These are phyloP conservation scores for Sporothrix pseudoabietina DNA, from an alignment of 2,329 filamentous ascomycete species.

Conservation along the genomic window DNA sequence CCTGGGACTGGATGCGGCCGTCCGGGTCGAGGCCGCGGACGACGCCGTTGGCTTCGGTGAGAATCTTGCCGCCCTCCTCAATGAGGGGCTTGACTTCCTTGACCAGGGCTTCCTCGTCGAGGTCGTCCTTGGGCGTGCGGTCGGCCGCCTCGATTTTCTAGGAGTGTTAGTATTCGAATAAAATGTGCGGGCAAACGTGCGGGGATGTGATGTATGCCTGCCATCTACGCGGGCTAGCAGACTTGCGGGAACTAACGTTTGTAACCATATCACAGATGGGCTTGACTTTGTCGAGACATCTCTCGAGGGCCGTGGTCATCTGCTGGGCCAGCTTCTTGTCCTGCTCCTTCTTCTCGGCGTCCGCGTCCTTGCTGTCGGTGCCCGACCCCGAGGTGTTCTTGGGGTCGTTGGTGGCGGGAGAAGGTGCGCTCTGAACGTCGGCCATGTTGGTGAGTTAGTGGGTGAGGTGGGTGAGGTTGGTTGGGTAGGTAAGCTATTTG, in stretches of 20 bases:
- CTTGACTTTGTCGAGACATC: slow-evolving; percentile 80
- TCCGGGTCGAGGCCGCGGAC: slow-evolving; percentile 89
- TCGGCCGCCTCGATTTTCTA: slow-evolving; percentile 48
- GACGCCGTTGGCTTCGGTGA: slow-evolving; percentile 82
- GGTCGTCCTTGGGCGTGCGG: slow-evolving; percentile 78
- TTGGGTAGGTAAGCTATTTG: slow-evolving; percentile 9
- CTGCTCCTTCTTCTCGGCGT: slow-evolving; percentile 52
- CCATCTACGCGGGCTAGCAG: background rate
- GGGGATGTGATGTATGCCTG: background rate
- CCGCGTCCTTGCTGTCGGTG: background rate
- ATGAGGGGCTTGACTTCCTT: slow-evolving; percentile 84
- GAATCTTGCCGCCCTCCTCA: slow-evolving; percentile 78
- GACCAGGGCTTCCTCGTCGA: slow-evolving; percentile 87
- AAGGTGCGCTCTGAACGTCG: slow-evolving; percentile 2
- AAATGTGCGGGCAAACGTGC: too few relatives aligned
- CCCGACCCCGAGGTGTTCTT: background rate
- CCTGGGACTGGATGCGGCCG: slow-evolving; percentile 79
- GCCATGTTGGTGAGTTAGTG: background rate
- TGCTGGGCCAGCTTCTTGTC: slow-evolving; percentile 77
- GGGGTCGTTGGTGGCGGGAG: background rate
- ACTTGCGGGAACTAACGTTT: slow-evolving; percentile 63
- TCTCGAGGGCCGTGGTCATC: slow-evolving; percentile 71
- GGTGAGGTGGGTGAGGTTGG: background rate
- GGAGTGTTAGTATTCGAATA: background rate
- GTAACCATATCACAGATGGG: slow-evolving; percentile 86